Evolutionary conservation across 495 filamentous ascomycete genomes (phyloP).

Genomic region (Rhizodiscina lignyota): DNA sequence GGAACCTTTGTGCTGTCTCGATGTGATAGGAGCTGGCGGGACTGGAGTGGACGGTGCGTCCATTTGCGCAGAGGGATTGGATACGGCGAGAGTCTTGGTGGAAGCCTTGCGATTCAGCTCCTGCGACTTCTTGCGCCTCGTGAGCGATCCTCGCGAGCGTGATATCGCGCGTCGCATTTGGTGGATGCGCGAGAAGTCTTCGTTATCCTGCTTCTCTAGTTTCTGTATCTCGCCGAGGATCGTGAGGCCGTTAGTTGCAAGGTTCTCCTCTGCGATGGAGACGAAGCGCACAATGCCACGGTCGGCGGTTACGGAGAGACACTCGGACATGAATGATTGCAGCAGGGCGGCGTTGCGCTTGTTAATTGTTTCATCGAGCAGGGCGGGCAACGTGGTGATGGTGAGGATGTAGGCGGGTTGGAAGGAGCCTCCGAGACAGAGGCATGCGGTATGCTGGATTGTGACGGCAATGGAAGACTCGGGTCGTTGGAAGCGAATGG

Average conservation of each 20-base stretch:
- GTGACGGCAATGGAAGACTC: slow-evolving; percentile 55
- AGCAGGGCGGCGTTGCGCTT: slow-evolving; percentile 66
- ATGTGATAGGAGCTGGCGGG: not conserved
- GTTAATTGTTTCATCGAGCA: slow-evolving; percentile 62
- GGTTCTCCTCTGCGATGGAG: slow-evolving; percentile 48
- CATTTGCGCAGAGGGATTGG: not conserved
- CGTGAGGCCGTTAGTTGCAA: slow-evolving; percentile 55
- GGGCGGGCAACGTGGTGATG: slow-evolving; percentile 49
- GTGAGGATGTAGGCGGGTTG: slow-evolving; percentile 71
- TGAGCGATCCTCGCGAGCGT: slow-evolving; percentile 8
- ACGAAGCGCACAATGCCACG: slow-evolving; percentile 57
- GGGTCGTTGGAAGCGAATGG: slow-evolving; percentile 54
- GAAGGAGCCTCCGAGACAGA: slow-evolving; percentile 56
- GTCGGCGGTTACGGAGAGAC: slow-evolving; percentile 42
- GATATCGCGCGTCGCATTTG: slow-evolving; percentile 11
- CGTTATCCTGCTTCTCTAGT: slow-evolving; percentile 27
- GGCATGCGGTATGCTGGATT: slow-evolving; percentile 54
- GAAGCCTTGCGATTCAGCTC: not conserved
- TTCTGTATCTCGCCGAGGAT: slow-evolving; percentile 50
- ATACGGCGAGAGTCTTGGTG: not conserved
- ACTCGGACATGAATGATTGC: slow-evolving; percentile 47
- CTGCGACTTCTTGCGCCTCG: not conserved
- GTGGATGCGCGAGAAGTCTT: slow-evolving; percentile 18
- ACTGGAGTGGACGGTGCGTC: not conserved
- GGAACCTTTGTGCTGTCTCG: no score